Evolutionary conservation across 2,329 filamentous ascomycete species (phyloP).

Genomic region (Venturia effusa): DNA sequence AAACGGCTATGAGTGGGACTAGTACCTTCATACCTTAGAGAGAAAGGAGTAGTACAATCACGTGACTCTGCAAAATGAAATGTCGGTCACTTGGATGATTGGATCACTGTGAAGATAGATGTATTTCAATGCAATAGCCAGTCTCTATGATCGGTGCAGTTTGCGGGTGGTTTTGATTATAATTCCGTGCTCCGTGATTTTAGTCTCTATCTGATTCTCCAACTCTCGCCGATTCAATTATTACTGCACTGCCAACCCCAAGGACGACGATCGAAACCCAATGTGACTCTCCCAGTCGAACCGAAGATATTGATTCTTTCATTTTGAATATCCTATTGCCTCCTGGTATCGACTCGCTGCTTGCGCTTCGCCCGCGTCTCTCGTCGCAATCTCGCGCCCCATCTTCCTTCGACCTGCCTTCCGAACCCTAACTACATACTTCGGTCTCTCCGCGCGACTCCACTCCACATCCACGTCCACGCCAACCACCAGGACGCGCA

Average conservation of each 20-base stretch:
- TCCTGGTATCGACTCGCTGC: background rate
- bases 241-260: background rate
- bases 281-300: background rate
- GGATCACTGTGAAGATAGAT: background rate
- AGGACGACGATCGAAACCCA: background rate
- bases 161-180: background rate
- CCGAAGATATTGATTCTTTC: background rate
- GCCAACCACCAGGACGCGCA: background rate
- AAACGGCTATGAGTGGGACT: too few relatives aligned
- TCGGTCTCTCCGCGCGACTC: background rate
- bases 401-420: background rate
- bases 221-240: background rate
- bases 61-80: background rate
- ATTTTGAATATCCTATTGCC: background rate
- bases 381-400: conserved; percentile 1
- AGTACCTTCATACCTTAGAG: too few relatives aligned
- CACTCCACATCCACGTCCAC: background rate
- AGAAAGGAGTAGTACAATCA: background rate
- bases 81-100: background rate
- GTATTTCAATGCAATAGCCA: background rate
- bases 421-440: background rate
- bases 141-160: background rate
- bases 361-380: background rate
- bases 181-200: background rate
- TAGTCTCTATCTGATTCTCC: background rate